Conservation (phyloP, 192 early-diverging fungal species). For the Coemansia sp. region DNA sequence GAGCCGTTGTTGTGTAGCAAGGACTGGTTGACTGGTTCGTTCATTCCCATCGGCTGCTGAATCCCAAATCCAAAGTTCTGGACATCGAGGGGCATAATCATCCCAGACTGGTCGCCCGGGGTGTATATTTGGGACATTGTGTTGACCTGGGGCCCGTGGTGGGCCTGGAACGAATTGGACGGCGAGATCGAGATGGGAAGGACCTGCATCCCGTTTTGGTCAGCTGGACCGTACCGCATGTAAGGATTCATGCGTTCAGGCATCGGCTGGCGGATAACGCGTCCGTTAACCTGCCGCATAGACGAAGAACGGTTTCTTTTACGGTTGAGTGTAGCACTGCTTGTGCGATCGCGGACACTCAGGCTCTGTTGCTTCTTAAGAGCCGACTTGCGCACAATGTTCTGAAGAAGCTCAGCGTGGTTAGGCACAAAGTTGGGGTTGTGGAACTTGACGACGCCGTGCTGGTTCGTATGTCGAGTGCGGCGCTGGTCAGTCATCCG, state of each 20-base stretch:
- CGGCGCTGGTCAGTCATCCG: conserved; percentile 52
- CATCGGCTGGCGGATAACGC: conserved; percentile 27
- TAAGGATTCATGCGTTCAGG: conserved; percentile 44
- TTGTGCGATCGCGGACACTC: conserved; percentile 20
- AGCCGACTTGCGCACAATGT: conserved; percentile 51
- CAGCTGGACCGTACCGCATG: conserved; percentile 15
- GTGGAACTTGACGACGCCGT: conserved; percentile 43
- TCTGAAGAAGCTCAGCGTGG: conserved; percentile 29
- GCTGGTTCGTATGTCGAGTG: conserved; percentile 48
- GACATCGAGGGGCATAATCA: conserved; percentile 38
- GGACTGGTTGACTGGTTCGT: conserved; percentile 22
- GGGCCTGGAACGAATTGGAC: conserved; percentile 15
- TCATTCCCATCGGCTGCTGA: conserved; percentile 11
- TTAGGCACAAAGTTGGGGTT: conserved; percentile 47
- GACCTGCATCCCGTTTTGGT: conserved; percentile 8
- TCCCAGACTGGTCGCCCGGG: conserved; percentile 12
- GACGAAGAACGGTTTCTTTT: conserved; percentile 33
- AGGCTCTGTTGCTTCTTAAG: conserved; percentile 35
- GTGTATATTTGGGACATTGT: conserved; percentile 14
- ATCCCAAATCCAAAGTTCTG: conserved; percentile 27
- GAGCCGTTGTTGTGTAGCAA: conserved; percentile 15
- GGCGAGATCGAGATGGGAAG: conserved; percentile 32
- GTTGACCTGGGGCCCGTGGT: conserved; percentile 15
- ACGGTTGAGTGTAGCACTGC: conserved; percentile 11
- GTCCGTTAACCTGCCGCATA: conserved; percentile 23